Base-by-base conservation (phyloP, 768 basidiomycete species). In the Lactarius sp. region DNA sequence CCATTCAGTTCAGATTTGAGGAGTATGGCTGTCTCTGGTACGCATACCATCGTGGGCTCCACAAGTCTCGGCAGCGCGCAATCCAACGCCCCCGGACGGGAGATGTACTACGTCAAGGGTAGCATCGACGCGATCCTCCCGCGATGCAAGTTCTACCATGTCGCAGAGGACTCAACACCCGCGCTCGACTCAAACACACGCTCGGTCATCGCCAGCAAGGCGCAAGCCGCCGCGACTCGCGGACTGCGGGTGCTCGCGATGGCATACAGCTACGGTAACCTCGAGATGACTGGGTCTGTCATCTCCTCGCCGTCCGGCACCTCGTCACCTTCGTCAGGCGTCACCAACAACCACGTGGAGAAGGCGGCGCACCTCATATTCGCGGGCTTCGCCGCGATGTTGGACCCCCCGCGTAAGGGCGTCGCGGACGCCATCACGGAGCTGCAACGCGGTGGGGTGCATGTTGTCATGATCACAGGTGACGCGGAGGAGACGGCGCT, bases 381-480 rank as follows among this genome's bases (percentile, higher is more conserved):
- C 72, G 90, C 83, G 4, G 96, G 96, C 1, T 96, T 94, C 75
- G 88, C 92, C 72, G 94, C 92, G 12, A 98, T 98, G 94, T 78
- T 89, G 59, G 96, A 98, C 74, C 96, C 96, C 7, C 96, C 96
- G 1, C 81, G 95, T 52, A 88, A 88, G 69, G 96, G 94, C 34
- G 94, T 98, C n/a, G 87, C 90, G 4, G 91, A 93, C 69, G 87
- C 96, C 20, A 88, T 98, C 66, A 81, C 80, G 44, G 76, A 90
- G 34, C 78, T 98, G 41, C 91, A 94, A 70, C 76, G 79, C 33
- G 94, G 90, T 31, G 93, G 94, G 5, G 89, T 98, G 54, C 93
- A 95, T 70, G 87, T 98, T n/a, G 88, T 98, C 50, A 98, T 98
- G 95, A 97, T 98, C 71, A 98, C 96, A 0, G 95, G 95, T 4